phyloP scores from a whole-genome alignment of 805 yeast genomes.

The Brettanomyces nanus region DNA sequence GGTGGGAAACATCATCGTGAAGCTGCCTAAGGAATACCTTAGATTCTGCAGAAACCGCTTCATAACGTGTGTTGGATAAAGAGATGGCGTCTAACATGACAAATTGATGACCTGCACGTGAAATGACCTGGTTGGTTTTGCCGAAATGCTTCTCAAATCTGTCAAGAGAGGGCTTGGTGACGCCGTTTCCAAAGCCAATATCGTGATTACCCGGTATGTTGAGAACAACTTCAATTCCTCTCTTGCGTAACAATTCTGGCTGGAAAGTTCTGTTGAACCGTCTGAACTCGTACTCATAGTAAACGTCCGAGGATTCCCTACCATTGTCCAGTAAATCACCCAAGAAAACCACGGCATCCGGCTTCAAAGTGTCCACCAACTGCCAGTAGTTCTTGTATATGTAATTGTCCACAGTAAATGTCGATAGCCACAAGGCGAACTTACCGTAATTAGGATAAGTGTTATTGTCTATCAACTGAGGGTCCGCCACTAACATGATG shows the following conservation, averaged over 20 bases:
- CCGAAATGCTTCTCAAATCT: slow-evolving; percentile 74
- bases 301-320: slow-evolving; percentile 47
- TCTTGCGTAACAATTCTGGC: slow-evolving; percentile 29
- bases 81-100: slow-evolving; percentile 78
- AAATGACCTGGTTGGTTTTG: slow-evolving; percentile 44
- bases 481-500: slow-evolving; percentile 68
- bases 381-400: slow-evolving; percentile 67
- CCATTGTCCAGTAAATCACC: slow-evolving; percentile 97
- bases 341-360: slow-evolving; percentile 69
- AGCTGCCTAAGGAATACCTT: slow-evolving; percentile 40
- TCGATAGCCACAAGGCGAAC: slow-evolving; percentile 44
- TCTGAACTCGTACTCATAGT: slow-evolving; percentile 43
- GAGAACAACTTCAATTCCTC: slow-evolving; percentile 29
- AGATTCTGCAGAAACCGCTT: slow-evolving; percentile 40
- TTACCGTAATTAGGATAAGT: slow-evolving; percentile 73
- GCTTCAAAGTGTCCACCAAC: slow-evolving; percentile 51
- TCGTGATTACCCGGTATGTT: slow-evolving; percentile 86
- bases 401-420: slow-evolving; percentile 64
- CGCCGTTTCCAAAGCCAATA: slow-evolving; percentile 80
- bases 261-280: slow-evolving; percentile 60
- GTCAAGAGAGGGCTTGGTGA: slow-evolving; percentile 43
- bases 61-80: slow-evolving; percentile 46
- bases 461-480: slow-evolving; percentile 81
- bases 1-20: slow-evolving; percentile 18
- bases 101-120: slow-evolving; percentile 62